Evolutionary conservation across 768 basidiomycete species (phyloP), one percentile per base, ranked within the genome.

Genomic region (Paxillus involutus): DNA sequence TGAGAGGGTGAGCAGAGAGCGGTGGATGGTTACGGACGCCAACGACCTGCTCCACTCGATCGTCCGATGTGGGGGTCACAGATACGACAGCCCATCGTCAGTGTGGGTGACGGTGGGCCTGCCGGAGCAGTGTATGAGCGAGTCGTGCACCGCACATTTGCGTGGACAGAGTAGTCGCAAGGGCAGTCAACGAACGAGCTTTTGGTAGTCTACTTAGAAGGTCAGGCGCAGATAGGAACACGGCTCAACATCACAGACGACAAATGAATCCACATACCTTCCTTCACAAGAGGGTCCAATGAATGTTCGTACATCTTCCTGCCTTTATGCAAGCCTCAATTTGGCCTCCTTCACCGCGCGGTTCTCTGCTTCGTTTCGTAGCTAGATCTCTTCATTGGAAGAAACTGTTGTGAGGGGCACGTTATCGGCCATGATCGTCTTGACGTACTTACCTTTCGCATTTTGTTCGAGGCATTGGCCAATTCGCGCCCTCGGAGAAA

Each of bases 401-500:
- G 87, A 87, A 7, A 83, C 83, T 6, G n/a, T 88, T 37, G 93
- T 83, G 54, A 85, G 81, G 3, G 88, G 88, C 0, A 91, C 89
- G 53, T 94, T 90, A n/a, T 94, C 88, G 65, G 86, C 89, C 47
- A 93, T 87, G 60, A 95, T 93, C 0, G 84, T 85, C 67, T 88
- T 88, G 61, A 94, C 79, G 63, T 94, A 94, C 69, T 88, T 86
- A 62, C 91, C 84, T 65, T 95, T 96, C 3, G 94, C 90, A 60
- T 93, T 90, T 68, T 93, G 90, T 63, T 96, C 91, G 16, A 94
- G 74, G 64, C 92, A 94, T 58, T 90, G 88, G 63, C 2, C 21
- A 91, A 92, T 71, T 95, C 94, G 24, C 94, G 81, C 62, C 90
- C 89, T 21, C 86, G 79, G 17, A 93, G 74, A 60, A 85, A 89